Percentiles rank a stretch among this genome's conserved stretches.
Evolutionary conservation across 108 stramenopile genomes (phyloP).

Genomic region (Mayamaea pseudoterrestris): DNA sequence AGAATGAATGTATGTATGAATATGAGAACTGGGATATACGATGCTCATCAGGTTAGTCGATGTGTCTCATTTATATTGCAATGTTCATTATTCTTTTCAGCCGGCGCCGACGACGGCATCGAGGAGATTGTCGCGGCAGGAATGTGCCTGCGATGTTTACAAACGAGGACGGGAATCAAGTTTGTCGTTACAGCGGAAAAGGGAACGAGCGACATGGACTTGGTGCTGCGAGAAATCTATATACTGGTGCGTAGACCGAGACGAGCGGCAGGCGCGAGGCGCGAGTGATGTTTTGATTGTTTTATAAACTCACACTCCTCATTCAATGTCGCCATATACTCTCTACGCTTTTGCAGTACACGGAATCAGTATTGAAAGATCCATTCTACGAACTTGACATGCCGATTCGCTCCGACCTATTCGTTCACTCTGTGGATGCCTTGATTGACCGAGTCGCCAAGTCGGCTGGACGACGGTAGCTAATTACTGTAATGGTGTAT

Average conservation of each 20-base stretch:
- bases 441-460: slow-evolving; percentile 34
- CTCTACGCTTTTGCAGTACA: no score
- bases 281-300: no score
- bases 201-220: slow-evolving; percentile 43
- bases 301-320: no score
- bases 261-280: no score
- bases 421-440: slow-evolving; percentile 59
- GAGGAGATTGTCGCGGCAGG: slow-evolving; percentile 70
- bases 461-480: no score
- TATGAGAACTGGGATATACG: neutral
- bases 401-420: slow-evolving; percentile 79
- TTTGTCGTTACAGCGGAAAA: slow-evolving; percentile 84
- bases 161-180: slow-evolving; percentile 79
- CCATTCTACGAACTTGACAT: slow-evolving; percentile 87
- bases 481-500: no score
- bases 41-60: neutral
- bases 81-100: slow-evolving; percentile 1
- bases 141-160: slow-evolving; percentile 52
- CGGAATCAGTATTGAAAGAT: slow-evolving; percentile 81
- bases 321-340: no score
- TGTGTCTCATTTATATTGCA: neutral
- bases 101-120: slow-evolving; percentile 74
- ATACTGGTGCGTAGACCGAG: no score
- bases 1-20: slow-evolving; percentile 43
- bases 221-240: slow-evolving; percentile 64